Conservation (phyloP, 75 land plant species). For the Pinus tabuliformis region DNA sequence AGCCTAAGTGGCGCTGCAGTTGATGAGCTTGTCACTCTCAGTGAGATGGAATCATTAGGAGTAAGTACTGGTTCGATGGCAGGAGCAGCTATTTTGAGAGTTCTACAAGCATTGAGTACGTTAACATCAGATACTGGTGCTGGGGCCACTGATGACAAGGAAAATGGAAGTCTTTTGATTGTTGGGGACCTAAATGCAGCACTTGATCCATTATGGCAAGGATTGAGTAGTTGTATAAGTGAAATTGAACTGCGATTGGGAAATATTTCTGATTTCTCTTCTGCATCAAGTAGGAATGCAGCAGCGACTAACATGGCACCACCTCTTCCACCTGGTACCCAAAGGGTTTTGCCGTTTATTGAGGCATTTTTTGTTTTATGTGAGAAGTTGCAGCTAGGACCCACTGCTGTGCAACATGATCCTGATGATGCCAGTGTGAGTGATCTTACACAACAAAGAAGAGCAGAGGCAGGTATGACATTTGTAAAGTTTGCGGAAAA, state of each 20-base stretch:
- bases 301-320: conserved; percentile 23
- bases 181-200: conserved; percentile 44
- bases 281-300: conserved; percentile 25
- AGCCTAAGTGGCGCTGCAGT: conserved; percentile 52
- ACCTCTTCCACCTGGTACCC: conserved; percentile 76
- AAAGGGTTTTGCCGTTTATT: conserved; percentile 61
- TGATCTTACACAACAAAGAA: conserved; percentile 12
- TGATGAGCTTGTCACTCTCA: conserved; percentile 39
- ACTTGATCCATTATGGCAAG: conserved; percentile 64
- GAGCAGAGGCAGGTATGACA: conserved; percentile 32
- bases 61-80: conserved; percentile 50
- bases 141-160: conserved; percentile 11
- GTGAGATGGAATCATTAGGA: conserved; percentile 27
- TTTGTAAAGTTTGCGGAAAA: conserved; percentile 64
- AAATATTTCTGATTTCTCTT: conserved; percentile 25
- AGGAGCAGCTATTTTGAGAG: conserved; percentile 66
- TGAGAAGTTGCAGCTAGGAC: conserved; percentile 49
- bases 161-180: conserved; percentile 11
- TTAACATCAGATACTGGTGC: conserved; percentile 26
- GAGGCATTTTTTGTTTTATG: conserved; percentile 77
- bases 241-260: conserved; percentile 42
- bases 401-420: conserved; percentile 26
- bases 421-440: conserved; percentile 36
- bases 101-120: conserved; percentile 54
- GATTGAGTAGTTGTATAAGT: conserved; percentile 52